These are phyloP conservation scores for Zasmidium angulare DNA, from an alignment of 2,329 filamentous ascomycete species.

Conservation along the genomic window DNA sequence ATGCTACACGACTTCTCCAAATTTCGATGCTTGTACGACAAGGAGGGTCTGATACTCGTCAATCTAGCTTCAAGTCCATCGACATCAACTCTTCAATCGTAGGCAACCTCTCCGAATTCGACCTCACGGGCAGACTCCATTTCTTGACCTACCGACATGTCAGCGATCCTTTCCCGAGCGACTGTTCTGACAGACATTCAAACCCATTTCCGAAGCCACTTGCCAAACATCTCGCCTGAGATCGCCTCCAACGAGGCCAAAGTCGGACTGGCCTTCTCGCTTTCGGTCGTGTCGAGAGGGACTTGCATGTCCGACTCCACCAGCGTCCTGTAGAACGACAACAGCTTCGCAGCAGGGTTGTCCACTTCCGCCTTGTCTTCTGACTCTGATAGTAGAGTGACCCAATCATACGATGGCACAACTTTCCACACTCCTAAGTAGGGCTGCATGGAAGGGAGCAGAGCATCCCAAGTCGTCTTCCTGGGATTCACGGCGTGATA, in stretches of 20 bases:
- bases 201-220: constrained; percentile 22
- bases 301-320: constrained; percentile 14
- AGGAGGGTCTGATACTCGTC: no score
- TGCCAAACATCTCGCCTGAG: constrained; percentile 17
- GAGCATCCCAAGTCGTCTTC: constrained; percentile 17
- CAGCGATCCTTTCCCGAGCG: neutral
- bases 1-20: no score
- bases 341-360: constrained; percentile 26
- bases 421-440: constrained; percentile 19
- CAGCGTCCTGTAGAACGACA: constrained; percentile 24
- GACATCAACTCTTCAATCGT: neutral
- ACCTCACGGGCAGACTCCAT: neutral
- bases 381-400: constrained; percentile 16
- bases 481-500: constrained; percentile 24
- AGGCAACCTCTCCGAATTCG: neutral
- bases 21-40: no score
- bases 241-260: constrained; percentile 27
- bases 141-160: neutral
- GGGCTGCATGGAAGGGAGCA: constrained; percentile 20
- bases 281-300: constrained; percentile 29
- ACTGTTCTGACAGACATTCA: neutral
- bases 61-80: neutral
- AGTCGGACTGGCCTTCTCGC: constrained; percentile 28
- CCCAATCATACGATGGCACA: constrained; percentile 24
- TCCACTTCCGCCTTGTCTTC: constrained; percentile 16